phyloP scores from a whole-genome alignment of 768 basidiomycete species.

The Piloderma croceum region DNA sequence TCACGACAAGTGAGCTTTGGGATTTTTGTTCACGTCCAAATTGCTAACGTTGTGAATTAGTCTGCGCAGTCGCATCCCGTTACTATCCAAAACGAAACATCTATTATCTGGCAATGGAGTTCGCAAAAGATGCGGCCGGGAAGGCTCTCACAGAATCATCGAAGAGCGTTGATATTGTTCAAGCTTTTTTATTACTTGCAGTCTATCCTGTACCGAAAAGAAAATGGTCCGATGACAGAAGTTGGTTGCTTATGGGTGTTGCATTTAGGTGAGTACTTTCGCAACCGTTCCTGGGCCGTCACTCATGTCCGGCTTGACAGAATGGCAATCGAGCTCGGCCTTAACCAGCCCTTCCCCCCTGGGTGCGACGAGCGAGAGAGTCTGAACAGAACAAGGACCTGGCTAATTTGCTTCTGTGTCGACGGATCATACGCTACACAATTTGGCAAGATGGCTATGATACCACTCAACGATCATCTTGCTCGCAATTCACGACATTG shows the following conservation, averaged over 20 bases:
- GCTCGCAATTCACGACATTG: conserved; percentile 46
- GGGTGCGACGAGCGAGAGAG: conserved; percentile 56
- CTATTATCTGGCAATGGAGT: conserved; percentile 52
- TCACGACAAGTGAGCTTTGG: conserved; percentile 49
- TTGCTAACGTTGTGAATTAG: conserved; percentile 31
- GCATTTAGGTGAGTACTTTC: conserved; percentile 47
- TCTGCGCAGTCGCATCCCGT: conserved; percentile 66
- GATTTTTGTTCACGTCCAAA: background rate
- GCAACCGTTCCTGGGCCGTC: background rate
- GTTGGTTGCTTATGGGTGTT: conserved; percentile 68
- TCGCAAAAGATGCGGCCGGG: conserved; percentile 57
- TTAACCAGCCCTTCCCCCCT: conserved; percentile 47
- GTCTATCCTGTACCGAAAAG: conserved; percentile 58
- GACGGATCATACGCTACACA: conserved; percentile 73
- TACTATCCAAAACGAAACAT: conserved; percentile 56
- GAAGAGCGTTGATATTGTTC: conserved; percentile 71
- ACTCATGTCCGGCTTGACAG: conserved; percentile 25
- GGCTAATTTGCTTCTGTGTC: conserved; percentile 71
- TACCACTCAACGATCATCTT: conserved; percentile 55
- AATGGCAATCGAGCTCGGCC: conserved; percentile 66
- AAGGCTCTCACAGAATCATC: conserved; percentile 54
- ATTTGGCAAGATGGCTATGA: conserved; percentile 67
- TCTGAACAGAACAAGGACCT: conserved; percentile 66
- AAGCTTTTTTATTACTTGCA: conserved; percentile 67
- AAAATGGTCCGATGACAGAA: conserved; percentile 65